Percentiles rank a stretch among this genome's conserved stretches.
Conservation (phyloP, 2,329 filamentous ascomycete genomes). For the Fusarium falciforme region DNA sequence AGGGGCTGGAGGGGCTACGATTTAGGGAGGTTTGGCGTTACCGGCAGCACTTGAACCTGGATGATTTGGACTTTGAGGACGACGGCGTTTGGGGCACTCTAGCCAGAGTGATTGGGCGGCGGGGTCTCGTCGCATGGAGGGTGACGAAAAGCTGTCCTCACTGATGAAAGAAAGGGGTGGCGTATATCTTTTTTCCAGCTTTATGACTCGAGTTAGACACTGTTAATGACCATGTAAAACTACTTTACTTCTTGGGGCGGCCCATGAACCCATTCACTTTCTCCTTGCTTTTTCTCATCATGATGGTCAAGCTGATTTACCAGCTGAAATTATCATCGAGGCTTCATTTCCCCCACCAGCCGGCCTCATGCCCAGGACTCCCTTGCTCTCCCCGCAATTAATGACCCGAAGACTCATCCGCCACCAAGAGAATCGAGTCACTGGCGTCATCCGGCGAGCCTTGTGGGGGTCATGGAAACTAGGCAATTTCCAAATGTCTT, state of each 20-base stretch:
- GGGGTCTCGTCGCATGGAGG: slow-evolving; percentile 72
- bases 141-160: slow-evolving; percentile 69
- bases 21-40: slow-evolving; percentile 80
- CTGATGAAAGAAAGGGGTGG: slow-evolving; percentile 28
- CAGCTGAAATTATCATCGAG: background rate
- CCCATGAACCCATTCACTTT: slow-evolving; percentile 12
- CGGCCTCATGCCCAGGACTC: background rate
- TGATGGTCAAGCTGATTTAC: background rate
- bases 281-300: background rate
- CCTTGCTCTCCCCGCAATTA: slow-evolving; percentile 20
- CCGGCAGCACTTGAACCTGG: slow-evolving; percentile 76
- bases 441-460: slow-evolving; percentile 19
- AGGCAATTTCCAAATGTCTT: slow-evolving; percentile 1
- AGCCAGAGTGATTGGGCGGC: slow-evolving; percentile 71
- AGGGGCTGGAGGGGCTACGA: slow-evolving; percentile 67
- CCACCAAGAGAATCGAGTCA: slow-evolving; percentile 1
- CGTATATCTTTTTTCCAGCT: slow-evolving; percentile 12
- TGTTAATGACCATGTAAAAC: slow-evolving; percentile 31
- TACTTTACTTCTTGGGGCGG: slow-evolving; percentile 16
- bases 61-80: slow-evolving; percentile 83
- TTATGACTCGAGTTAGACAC: slow-evolving; percentile 30
- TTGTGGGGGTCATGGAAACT: slow-evolving; percentile 9
- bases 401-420: slow-evolving; percentile 12
- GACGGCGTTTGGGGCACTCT: slow-evolving; percentile 81
- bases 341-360: slow-evolving; percentile 17